Conservation (phyloP, 2,329 filamentous ascomycete species). For the Aspergillus tamarii region DNA sequence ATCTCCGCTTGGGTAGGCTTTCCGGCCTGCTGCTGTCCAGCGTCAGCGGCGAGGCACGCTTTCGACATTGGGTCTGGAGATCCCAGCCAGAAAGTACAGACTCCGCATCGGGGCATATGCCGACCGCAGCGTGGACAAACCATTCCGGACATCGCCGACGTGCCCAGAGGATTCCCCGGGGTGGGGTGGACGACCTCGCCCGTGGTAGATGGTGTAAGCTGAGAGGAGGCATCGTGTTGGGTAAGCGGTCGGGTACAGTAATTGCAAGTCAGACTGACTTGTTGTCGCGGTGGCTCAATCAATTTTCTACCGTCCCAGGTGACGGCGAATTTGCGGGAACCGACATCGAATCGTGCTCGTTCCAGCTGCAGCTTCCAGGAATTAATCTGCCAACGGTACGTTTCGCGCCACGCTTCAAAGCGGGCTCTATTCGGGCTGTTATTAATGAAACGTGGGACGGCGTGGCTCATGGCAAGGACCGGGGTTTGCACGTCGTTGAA, state of each 20-base stretch:
- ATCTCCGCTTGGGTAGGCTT: constrained; percentile 44
- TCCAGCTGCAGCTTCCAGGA: constrained; percentile 64
- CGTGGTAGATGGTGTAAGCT: constrained; percentile 28
- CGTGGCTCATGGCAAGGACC: constrained; percentile 62
- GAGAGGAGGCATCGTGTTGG: constrained; percentile 43
- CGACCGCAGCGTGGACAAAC: constrained; percentile 65
- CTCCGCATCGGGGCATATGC: constrained; percentile 64
- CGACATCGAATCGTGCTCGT: constrained; percentile 62
- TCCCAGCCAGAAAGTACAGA: constrained; percentile 66
- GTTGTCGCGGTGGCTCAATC: constrained; percentile 54
- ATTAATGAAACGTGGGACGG: constrained; percentile 61
- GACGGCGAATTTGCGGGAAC: constrained; percentile 57
- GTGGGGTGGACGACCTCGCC: constrained; percentile 41
- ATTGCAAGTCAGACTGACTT: constrained; percentile 61
- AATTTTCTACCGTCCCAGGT: constrained; percentile 54
- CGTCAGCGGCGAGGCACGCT: constrained; percentile 39
- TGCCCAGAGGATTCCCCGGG: constrained; percentile 39
- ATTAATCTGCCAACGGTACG: constrained; percentile 64
- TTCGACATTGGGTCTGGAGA: constrained; percentile 57
- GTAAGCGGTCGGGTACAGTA: constrained; percentile 63
- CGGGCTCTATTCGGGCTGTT: constrained; percentile 55
- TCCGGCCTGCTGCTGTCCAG: constrained; percentile 28
- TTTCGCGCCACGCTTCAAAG: constrained; percentile 64
- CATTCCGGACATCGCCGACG: constrained; percentile 50
- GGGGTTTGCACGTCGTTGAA: constrained; percentile 66